Base-by-base conservation (phyloP, 2,329 filamentous ascomycete genomes). In the Rhinocladiella similis region DNA sequence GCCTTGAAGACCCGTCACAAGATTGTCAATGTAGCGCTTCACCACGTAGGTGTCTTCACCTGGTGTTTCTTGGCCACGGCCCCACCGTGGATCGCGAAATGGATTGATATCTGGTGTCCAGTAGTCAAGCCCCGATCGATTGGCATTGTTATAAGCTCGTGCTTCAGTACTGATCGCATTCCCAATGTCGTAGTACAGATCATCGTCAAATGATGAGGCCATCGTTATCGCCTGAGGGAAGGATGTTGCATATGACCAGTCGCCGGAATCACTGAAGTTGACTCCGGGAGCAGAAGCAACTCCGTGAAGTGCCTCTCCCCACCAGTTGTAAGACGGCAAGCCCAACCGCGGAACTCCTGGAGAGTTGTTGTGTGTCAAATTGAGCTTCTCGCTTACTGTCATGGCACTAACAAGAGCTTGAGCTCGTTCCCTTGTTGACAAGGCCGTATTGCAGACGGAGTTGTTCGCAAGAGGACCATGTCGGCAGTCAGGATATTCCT, bases 101-200 rank as follows among this genome's bases (percentile, higher is more conserved):
- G 81, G 77, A 64, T 87, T 88, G 68, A 88, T 84, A 64, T 88
- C 87, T 0, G 86, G 85, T 0, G 85, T 84, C 80, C 83, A 87
- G 66, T 77, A 84, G 66, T 85, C 78, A 6, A 83, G 66, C 0
- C 80, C 81, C 1, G 78, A 79, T 7, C 77, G 73, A 2, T 80
- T 81, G 6, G 68, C 77, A 62, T 89, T 89, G 64, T 76, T 83
- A 65, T 87, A 88, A 0, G 85, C 85, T 39, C 86, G 76, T 0
- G 82, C 83, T 66, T 89, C 85, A 0, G 80, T 87, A 3, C 72
- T 73, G 25, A 73, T 69, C 1, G 83, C 76, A 1, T 68, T 73
- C 2, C 78, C 85, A 4, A 88, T 79, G 5, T 77, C 71, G 18
- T 76, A 33, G 29, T 10, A 33, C 10, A 88, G 69, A 0, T 78